These are phyloP conservation scores for Exophiala calicioides DNA, from an alignment of 2,329 filamentous ascomycete genomes.

Conservation along the genomic window DNA sequence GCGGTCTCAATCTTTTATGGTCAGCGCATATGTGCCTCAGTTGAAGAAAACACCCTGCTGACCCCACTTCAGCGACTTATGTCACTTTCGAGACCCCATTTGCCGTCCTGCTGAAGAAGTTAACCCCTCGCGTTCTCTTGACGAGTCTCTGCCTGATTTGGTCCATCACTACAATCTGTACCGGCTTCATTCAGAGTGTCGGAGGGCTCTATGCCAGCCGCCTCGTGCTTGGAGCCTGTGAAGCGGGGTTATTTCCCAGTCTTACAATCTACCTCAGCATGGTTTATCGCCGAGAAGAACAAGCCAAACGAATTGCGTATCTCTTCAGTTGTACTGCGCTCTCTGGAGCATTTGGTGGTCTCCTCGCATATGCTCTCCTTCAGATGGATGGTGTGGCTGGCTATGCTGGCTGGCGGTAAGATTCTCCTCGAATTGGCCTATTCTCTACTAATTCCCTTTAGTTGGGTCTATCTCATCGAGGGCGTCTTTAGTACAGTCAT, in stretches of 20 bases:
- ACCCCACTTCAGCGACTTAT: constrained; percentile 50
- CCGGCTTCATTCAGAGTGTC: constrained; percentile 46
- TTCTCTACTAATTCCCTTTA: constrained; percentile 48
- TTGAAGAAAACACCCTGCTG: neutral
- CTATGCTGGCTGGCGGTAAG: constrained; percentile 25
- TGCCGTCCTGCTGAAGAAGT: constrained; percentile 67
- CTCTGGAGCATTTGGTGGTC: constrained; percentile 43
- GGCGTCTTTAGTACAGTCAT: constrained; percentile 15
- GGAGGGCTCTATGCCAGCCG: constrained; percentile 44
- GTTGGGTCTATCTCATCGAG: constrained; percentile 29
- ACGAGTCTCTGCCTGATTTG: neutral
- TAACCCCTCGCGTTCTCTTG: constrained; percentile 15
- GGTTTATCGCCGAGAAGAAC: constrained; percentile 40
- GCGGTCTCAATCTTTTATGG: constrained; percentile 54
- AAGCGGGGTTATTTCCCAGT: constrained; percentile 43
- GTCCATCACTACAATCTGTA: neutral
- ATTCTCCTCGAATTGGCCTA: neutral
- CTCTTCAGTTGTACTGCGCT: constrained; percentile 41
- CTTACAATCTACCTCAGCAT: constrained; percentile 44
- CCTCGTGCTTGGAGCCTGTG: constrained; percentile 42
- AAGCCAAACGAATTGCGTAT: constrained; percentile 62
- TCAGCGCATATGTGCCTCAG: constrained; percentile 52
- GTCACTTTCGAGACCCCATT: constrained; percentile 66
- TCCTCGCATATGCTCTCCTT: constrained; percentile 32
- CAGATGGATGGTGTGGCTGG: constrained; percentile 24